Conservation (phyloP, 163 green algal genomes). For the Volvox carteri region DNA sequence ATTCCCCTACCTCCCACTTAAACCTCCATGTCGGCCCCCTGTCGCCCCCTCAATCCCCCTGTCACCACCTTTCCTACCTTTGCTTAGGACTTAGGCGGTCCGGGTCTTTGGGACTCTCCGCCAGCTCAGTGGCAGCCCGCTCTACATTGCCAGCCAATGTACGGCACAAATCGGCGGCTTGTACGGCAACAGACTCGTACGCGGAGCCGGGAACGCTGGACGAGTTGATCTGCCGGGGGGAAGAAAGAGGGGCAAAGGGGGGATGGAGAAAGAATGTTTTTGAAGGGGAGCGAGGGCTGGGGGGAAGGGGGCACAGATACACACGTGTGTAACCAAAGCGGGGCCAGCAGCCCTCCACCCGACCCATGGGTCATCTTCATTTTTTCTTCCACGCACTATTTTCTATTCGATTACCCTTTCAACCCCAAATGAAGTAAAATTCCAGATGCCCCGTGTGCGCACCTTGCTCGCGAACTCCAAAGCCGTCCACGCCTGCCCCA, state of each 20-base stretch:
- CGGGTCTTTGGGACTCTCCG: slow-evolving; percentile 14
- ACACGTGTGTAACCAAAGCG: not conserved
- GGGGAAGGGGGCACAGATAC: not conserved
- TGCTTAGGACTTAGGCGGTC: slow-evolving; percentile 29
- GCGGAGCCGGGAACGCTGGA: not conserved
- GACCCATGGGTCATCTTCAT: no score
- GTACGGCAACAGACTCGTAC: not conserved
- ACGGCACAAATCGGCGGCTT: not conserved
- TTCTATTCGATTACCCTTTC: no score
- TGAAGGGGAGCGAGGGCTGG: not conserved
- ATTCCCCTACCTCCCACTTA: no score
- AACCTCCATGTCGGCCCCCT: no score
- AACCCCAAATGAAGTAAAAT: no score
- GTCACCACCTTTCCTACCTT: not conserved
- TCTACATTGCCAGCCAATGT: not conserved
- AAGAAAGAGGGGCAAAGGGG: no score
- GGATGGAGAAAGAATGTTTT: no score
- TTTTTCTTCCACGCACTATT: no score
- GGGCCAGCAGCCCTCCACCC: no score
- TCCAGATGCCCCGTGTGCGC: not conserved
- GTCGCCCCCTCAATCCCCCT: not conserved
- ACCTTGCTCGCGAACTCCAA: slow-evolving; percentile 45
- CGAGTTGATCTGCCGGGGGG: slow-evolving; percentile 18
- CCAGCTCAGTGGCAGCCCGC: not conserved
- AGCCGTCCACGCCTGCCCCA: slow-evolving; percentile 9